A percentile compares a stretch with the other conserved stretches of the same genome.
Evolutionary conservation across 139 green algal genomes (phyloP).

Genomic region (Chlorella sp.): DNA sequence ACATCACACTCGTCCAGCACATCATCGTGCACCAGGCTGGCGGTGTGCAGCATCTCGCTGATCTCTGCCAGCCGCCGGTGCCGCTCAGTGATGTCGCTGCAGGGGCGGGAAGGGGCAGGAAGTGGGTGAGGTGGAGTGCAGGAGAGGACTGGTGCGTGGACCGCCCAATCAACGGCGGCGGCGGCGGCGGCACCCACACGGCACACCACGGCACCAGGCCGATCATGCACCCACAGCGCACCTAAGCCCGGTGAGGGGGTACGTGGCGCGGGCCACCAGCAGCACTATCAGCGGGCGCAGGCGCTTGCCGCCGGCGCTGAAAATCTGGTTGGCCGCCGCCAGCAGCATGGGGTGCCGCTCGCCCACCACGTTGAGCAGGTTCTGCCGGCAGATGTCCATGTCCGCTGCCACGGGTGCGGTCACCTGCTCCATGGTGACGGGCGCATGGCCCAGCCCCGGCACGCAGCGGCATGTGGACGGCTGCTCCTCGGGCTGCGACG

Average conservation of each 20-base stretch:
- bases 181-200: neutral
- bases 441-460: slow-evolving; percentile 13
- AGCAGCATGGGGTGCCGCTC: slow-evolving; percentile 93
- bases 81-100: slow-evolving; percentile 88
- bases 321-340: slow-evolving; percentile 98
- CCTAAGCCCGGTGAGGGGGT: slow-evolving; percentile 62
- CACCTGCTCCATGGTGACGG: slow-evolving; percentile 53
- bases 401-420: slow-evolving; percentile 74
- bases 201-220: neutral
- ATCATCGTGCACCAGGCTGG: slow-evolving; percentile 97
- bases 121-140: neutral
- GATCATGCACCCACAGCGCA: slow-evolving; percentile 23
- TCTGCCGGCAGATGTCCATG: slow-evolving; percentile 84
- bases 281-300: slow-evolving; percentile 92
- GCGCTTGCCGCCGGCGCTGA: slow-evolving; percentile 95
- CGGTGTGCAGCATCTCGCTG: slow-evolving; percentile 99
- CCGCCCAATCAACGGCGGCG: neutral
- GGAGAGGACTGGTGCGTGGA: too few species aligned
- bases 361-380: slow-evolving; percentile 91
- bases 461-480: neutral
- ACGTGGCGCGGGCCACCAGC: slow-evolving; percentile 86
- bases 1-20: slow-evolving; percentile 96
- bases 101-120: neutral
- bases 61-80: slow-evolving; percentile 96
- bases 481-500: neutral